A percentile compares a stretch with the other conserved stretches of the same genome.
Conservation (phyloP, 1,284 basidiomycete species). For the Austropuccinia psidii region DNA sequence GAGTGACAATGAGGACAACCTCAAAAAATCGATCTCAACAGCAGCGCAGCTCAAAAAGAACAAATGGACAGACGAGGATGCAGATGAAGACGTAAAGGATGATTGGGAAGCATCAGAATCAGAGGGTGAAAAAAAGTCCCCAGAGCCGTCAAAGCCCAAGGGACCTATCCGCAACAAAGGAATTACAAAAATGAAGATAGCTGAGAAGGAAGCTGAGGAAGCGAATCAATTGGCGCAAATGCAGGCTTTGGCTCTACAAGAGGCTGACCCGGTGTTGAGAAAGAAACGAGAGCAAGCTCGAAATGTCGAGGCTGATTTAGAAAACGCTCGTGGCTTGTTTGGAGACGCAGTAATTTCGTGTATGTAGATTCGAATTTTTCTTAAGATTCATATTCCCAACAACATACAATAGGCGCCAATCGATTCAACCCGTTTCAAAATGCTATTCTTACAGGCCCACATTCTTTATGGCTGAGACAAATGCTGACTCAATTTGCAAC, state of each 20-base stretch:
- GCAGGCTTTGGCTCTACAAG: conserved; percentile 8
- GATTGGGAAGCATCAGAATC: conserved; percentile 35
- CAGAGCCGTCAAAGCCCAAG: conserved; percentile 19
- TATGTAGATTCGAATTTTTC: background rate
- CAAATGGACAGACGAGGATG: conserved; percentile 34
- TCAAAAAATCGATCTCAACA: background rate
- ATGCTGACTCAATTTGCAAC: too few relatives aligned
- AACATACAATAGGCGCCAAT: too few relatives aligned
- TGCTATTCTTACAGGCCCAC: too few relatives aligned
- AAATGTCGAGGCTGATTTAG: conserved; percentile 23
- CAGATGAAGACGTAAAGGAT: conserved; percentile 36
- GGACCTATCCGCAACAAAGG: conserved; percentile 29
- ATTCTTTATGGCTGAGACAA: too few relatives aligned
- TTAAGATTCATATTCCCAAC: too few relatives aligned
- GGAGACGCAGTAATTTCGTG: conserved; percentile 28
- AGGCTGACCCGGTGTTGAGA: conserved; percentile 12
- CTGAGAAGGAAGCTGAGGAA: conserved; percentile 34
- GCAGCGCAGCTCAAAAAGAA: conserved; percentile 19
- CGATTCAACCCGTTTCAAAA: too few relatives aligned
- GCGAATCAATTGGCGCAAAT: conserved; percentile 18
- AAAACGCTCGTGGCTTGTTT: conserved; percentile 35
- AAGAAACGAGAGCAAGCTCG: conserved; percentile 19
- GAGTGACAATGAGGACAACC: conserved; percentile 8
- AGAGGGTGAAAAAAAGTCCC: background rate
- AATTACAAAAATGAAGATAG: conserved; percentile 33